Percentiles rank a stretch among this genome's conserved stretches.
Evolutionary conservation across 306 rosid species (phyloP).

Genomic region (Ochetophila trinervis): DNA sequence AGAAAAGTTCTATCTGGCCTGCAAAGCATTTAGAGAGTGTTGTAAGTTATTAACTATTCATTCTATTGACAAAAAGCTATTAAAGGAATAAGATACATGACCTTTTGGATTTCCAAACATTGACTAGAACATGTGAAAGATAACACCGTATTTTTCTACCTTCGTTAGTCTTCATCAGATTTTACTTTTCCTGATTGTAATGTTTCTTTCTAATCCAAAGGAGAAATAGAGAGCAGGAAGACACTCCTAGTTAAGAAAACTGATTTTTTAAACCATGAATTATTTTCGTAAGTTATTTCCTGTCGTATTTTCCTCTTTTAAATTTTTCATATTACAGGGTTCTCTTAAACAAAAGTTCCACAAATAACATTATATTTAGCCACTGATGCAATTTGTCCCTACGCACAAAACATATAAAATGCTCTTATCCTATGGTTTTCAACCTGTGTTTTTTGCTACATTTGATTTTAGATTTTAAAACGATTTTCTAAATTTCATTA

Average conservation of each 20-base stretch:
- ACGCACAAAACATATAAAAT: no score
- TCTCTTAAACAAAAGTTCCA: background rate
- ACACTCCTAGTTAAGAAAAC: background rate
- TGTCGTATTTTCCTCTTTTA: background rate
- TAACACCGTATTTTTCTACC: background rate
- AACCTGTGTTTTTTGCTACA: no score
- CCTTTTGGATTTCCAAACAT: no score
- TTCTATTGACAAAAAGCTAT: background rate
- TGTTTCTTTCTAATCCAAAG: background rate
- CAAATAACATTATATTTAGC: no score
- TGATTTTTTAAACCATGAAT: background rate
- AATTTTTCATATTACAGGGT: background rate
- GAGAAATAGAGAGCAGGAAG: background rate
- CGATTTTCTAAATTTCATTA: no score
- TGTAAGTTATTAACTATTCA: background rate
- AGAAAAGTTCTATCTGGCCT: constrained; percentile 95
- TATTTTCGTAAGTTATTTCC: no score
- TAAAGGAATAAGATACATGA: background rate
- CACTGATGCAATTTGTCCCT: no score
- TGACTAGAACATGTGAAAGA: background rate
- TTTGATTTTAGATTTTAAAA: no score
- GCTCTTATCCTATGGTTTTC: no score
- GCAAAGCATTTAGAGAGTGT: constrained; percentile 24
- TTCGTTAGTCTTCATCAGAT: background rate
- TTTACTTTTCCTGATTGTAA: no score